Conservation (phyloP, 768 basidiomycete genomes). For the Tubosaeta sp. region DNA sequence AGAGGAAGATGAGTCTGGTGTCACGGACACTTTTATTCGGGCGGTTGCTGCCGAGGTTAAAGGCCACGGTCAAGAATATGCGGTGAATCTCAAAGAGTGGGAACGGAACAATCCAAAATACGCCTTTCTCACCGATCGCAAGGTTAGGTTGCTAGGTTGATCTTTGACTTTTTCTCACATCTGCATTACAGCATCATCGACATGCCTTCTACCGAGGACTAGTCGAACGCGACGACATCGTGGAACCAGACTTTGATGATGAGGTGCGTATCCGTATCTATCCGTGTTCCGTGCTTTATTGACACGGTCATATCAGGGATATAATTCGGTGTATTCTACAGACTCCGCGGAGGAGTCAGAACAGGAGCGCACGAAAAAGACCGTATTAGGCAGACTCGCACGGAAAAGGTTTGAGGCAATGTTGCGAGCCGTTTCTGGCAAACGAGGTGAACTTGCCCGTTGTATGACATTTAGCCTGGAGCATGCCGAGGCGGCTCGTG, state of each 20-base stretch:
- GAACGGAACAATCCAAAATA: constrained; percentile 83
- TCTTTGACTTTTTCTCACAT: constrained; percentile 3
- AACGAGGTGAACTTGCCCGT: constrained; percentile 85
- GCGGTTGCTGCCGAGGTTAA: constrained; percentile 84
- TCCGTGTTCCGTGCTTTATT: background rate
- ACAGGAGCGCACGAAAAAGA: constrained; percentile 75
- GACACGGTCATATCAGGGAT: constrained; percentile 50
- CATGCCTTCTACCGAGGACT: constrained; percentile 70
- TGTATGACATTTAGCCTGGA: constrained; percentile 98
- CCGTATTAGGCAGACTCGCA: constrained; percentile 71
- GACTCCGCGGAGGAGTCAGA: constrained; percentile 96
- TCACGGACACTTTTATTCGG: constrained; percentile 81
- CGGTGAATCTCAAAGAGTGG: constrained; percentile 64
- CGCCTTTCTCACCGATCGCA: constrained; percentile 60
- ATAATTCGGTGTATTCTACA: constrained; percentile 84
- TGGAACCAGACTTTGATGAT: constrained; percentile 76
- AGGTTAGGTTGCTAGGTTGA: constrained; percentile 37
- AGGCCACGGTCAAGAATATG: constrained; percentile 75
- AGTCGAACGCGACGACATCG: constrained; percentile 48
- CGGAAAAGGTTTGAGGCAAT: constrained; percentile 85
- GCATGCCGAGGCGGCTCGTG: constrained; percentile 92
- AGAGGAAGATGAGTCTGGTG: constrained; percentile 53
- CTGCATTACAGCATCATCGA: constrained; percentile 53
- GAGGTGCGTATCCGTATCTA: constrained; percentile 45
- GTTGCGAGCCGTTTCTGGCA: constrained; percentile 81